A percentile compares a stretch with the other conserved stretches of the same genome.
These are phyloP conservation scores for Macroventuria anomochaeta DNA, from an alignment of 2,329 filamentous ascomycete species.

Conservation along the genomic window DNA sequence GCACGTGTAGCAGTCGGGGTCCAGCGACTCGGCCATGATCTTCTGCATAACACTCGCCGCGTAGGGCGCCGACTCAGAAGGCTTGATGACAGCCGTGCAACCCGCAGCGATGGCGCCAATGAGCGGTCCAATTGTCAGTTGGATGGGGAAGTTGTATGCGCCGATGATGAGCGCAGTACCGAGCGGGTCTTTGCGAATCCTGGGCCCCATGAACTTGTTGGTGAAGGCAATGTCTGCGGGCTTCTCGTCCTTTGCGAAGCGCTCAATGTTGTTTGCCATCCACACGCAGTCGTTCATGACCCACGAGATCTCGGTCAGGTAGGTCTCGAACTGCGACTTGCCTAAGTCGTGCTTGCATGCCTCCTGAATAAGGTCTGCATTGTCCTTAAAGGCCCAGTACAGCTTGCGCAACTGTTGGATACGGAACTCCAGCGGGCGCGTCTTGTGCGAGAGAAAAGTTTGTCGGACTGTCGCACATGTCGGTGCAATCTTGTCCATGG, in stretches of 20 bases:
- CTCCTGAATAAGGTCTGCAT: constrained; percentile 72
- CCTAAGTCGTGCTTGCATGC: constrained; percentile 79
- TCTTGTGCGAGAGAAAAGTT: constrained; percentile 80
- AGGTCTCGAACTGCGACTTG: constrained; percentile 78
- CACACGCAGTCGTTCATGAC: constrained; percentile 81
- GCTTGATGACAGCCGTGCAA: constrained; percentile 89
- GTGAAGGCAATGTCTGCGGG: constrained; percentile 71
- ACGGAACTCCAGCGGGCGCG: constrained; percentile 81
- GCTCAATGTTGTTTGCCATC: constrained; percentile 76
- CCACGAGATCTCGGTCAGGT: constrained; percentile 78
- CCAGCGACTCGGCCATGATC: constrained; percentile 77
- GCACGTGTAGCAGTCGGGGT: constrained; percentile 75
- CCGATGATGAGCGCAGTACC: constrained; percentile 86
- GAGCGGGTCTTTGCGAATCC: constrained; percentile 84
- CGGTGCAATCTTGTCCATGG: constrained; percentile 43
- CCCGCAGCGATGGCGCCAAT: constrained; percentile 92
- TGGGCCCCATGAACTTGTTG: constrained; percentile 73
- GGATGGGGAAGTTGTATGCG: constrained; percentile 92
- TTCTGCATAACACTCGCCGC: constrained; percentile 80
- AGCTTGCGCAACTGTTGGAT: constrained; percentile 88
- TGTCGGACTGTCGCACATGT: constrained; percentile 62
- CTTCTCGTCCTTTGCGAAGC: constrained; percentile 83
- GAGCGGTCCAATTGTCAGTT: constrained; percentile 77
- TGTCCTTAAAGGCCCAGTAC: constrained; percentile 90
- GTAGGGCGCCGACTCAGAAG: constrained; percentile 80